These are phyloP conservation scores for Diaporthe amygdali DNA, from an alignment of 2,329 filamentous ascomycete genomes.

Conservation along the genomic window DNA sequence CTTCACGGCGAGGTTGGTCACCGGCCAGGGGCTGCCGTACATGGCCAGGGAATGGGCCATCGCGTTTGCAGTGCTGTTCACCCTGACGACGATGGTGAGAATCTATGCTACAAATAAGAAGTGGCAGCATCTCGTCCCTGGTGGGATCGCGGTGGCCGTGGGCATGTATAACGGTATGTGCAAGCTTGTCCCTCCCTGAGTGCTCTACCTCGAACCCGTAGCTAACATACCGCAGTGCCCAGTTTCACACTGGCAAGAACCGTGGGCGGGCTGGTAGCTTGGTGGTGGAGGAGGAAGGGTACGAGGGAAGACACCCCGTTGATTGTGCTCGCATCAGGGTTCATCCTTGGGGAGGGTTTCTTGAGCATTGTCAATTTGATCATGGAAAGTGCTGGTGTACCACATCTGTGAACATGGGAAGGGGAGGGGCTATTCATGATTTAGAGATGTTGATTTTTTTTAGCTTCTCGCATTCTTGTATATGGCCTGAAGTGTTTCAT, in stretches of 20 bases:
- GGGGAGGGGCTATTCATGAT: not conserved
- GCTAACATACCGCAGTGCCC: conserved; percentile 58
- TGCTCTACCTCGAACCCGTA: too few relatives aligned
- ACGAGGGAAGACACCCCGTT: conserved; percentile 72
- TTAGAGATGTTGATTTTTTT: not conserved
- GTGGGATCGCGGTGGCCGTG: conserved; percentile 94
- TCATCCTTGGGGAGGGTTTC: conserved; percentile 92
- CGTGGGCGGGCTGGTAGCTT: conserved; percentile 75
- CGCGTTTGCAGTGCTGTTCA: conserved; percentile 77
- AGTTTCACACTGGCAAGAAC: conserved; percentile 92
- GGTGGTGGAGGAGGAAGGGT: conserved; percentile 73
- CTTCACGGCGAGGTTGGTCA: conserved; percentile 92
- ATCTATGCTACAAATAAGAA: conserved; percentile 59
- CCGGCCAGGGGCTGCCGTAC: conserved; percentile 82
- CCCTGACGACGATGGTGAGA: conserved; percentile 71
- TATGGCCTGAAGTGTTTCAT: not conserved
- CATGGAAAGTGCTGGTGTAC: conserved; percentile 77
- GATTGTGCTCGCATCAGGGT: conserved; percentile 86
- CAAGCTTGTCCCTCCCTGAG: not conserved
- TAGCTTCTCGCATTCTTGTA: not conserved
- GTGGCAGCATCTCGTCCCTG: conserved; percentile 82
- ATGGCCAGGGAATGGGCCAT: conserved; percentile 84
- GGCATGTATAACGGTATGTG: conserved; percentile 54
- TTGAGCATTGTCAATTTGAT: conserved; percentile 89
- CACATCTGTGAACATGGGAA: conserved; percentile 64